A percentile compares a stretch with the other conserved stretches of the same genome.
phyloP scores from a whole-genome alignment of 2,329 filamentous ascomycete genomes.

The Aureobasidium uvarum region DNA sequence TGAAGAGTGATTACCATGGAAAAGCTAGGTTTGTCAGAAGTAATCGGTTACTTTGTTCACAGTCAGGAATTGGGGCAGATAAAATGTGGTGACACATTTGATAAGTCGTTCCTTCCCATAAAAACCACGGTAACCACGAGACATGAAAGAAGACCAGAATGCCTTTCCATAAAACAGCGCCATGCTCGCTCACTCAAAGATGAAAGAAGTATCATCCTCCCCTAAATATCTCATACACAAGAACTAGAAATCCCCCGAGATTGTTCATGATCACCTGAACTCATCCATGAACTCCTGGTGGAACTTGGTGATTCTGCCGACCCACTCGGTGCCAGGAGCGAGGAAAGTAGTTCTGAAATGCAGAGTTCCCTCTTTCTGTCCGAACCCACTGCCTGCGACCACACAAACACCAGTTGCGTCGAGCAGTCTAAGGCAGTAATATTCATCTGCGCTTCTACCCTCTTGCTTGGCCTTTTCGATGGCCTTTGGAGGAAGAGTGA shows the following conservation, averaged over 20 bases:
- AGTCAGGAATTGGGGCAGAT: neutral
- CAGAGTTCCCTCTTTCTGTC: slow-evolving; percentile 84
- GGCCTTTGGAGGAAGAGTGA: slow-evolving; percentile 74
- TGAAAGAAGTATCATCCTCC: slow-evolving; percentile 1
- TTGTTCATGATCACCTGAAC: slow-evolving; percentile 48
- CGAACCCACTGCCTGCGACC: slow-evolving; percentile 88
- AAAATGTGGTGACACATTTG: neutral
- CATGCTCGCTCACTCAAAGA: neutral
- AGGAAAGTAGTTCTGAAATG: slow-evolving; percentile 98
- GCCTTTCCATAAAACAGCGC: neutral
- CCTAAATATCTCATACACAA: slow-evolving; percentile 2
- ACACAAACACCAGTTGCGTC: slow-evolving; percentile 94
- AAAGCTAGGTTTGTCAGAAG: neutral
- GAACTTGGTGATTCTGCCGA: slow-evolving; percentile 81
- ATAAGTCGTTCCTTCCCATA: neutral
- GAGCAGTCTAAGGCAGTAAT: slow-evolving; percentile 87
- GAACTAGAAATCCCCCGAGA: neutral
- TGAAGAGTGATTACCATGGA: neutral
- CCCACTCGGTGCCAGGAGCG: slow-evolving; percentile 94
- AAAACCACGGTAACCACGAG: neutral
- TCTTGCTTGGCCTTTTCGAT: slow-evolving; percentile 70
- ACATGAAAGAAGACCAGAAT: neutral
- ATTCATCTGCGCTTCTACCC: slow-evolving; percentile 78
- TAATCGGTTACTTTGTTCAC: neutral
- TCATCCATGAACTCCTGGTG: slow-evolving; percentile 88